A percentile compares a stretch with the other conserved stretches of the same genome.
Evolutionary conservation across 2,329 filamentous ascomycete species (phyloP).

Genomic region (Neospermospora avenae): DNA sequence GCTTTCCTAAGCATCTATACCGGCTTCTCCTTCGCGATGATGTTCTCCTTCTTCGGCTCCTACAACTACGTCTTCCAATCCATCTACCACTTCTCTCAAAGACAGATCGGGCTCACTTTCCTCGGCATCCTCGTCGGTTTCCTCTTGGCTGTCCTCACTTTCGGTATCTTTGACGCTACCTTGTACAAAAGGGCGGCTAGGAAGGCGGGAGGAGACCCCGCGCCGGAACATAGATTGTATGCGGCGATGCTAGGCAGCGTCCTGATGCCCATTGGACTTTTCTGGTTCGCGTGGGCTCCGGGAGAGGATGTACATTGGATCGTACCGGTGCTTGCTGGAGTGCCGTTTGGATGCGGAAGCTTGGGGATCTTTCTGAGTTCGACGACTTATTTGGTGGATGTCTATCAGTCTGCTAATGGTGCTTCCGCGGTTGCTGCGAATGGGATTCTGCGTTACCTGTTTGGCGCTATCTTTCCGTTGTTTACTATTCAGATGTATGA

Average conservation of each 20-base stretch:
- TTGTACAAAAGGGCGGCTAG: slow-evolving; percentile 42
- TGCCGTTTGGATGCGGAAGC: slow-evolving; percentile 55
- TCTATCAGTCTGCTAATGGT: slow-evolving; percentile 24
- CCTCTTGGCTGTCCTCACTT: slow-evolving; percentile 33
- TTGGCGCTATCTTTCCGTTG: slow-evolving; percentile 32
- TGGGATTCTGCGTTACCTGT: slow-evolving; percentile 27
- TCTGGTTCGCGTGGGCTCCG: slow-evolving; percentile 38
- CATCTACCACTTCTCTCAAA: slow-evolving; percentile 44
- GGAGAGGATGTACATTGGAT: slow-evolving; percentile 29
- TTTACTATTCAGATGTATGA: slow-evolving; percentile 47
- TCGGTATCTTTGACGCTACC: slow-evolving; percentile 49
- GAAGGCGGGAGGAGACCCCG: slow-evolving; percentile 30
- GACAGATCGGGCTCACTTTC: slow-evolving; percentile 28
- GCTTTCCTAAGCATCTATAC: slow-evolving; percentile 48
- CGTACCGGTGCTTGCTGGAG: slow-evolving; percentile 29
- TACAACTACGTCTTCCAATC: slow-evolving; percentile 49
- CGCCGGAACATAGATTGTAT: slow-evolving; percentile 56
- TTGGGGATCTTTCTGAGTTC: slow-evolving; percentile 50
- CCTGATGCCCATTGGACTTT: slow-evolving; percentile 29
- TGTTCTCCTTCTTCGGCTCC: slow-evolving; percentile 53
- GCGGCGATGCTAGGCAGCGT: slow-evolving; percentile 49
- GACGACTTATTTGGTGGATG: slow-evolving; percentile 30
- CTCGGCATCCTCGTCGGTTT: slow-evolving; percentile 28
- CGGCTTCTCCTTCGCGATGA: slow-evolving; percentile 49
- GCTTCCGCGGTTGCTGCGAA: slow-evolving; percentile 32